Percentiles rank a stretch among this genome's conserved stretches.
Evolutionary conservation across 129 eudicot species (phyloP).

Genomic region (Ambrosia artemisiifolia): DNA sequence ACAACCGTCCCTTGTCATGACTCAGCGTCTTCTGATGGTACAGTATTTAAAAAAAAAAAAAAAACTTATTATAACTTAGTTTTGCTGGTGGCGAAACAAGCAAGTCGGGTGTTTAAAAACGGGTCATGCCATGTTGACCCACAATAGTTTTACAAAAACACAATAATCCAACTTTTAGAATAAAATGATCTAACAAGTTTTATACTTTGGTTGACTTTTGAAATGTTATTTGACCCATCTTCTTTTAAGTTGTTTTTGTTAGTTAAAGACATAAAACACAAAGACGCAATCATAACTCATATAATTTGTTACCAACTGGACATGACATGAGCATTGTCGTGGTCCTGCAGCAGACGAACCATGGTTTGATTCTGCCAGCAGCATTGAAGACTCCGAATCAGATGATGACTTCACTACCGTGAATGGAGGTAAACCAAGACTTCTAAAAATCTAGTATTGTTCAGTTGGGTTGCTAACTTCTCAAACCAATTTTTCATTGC

Average conservation of each 20-base stretch:
- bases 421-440: conserved; percentile 58
- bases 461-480: not conserved
- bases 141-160: not conserved
- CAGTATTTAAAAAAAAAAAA: conserved; percentile 4
- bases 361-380: conserved; percentile 80
- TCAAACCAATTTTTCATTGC: no score
- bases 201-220: not conserved
- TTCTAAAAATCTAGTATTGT: conserved; percentile 1
- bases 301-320: conserved; percentile 4
- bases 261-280: not conserved
- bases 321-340: not conserved
- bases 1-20: conserved; percentile 46
- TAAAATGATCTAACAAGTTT: not conserved
- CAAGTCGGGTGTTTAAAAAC: no score
- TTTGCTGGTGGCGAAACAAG: no score
- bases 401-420: conserved; percentile 86
- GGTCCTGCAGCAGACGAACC: conserved; percentile 67
- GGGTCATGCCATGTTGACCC: no score
- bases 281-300: not conserved
- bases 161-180: not conserved
- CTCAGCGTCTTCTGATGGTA: conserved; percentile 52
- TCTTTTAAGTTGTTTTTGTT: not conserved
- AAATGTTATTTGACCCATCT: conserved; percentile 1
- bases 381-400: conserved; percentile 62
- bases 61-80: no score